Conservation (phyloP, 2,329 filamentous ascomycete species). For the Ramichloridium luteum region DNA sequence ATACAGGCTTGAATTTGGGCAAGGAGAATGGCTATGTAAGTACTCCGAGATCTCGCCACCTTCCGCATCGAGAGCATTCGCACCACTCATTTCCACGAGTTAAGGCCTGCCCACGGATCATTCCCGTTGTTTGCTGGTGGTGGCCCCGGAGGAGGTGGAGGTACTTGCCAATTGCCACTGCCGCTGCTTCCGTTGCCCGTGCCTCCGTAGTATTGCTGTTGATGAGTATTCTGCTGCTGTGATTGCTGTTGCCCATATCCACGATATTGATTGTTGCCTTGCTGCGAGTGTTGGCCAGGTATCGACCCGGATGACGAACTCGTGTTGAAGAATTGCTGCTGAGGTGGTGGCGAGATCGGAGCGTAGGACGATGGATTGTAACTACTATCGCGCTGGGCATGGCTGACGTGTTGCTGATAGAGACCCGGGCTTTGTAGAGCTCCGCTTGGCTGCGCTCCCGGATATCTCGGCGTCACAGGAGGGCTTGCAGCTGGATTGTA, state of each 20-base stretch:
- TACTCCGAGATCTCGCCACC: too few relatives aligned
- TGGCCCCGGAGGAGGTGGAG: constrained; percentile 41
- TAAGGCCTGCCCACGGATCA: constrained; percentile 61
- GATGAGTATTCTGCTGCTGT: constrained; percentile 39
- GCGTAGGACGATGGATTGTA: constrained; percentile 39
- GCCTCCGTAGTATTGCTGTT: constrained; percentile 37
- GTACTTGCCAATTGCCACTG: constrained; percentile 17
- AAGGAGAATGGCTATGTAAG: too few relatives aligned
- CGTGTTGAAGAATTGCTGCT: constrained; percentile 43
- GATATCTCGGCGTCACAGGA: constrained; percentile 35
- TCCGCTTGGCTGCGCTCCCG: constrained; percentile 12
- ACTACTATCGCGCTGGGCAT: constrained; percentile 6
- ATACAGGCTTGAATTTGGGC: too few relatives aligned
- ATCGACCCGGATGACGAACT: constrained; percentile 25
- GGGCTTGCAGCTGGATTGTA: constrained; percentile 41
- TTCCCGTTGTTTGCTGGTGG: constrained; percentile 26
- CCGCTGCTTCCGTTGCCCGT: not conserved
- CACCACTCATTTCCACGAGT: constrained; percentile 51
- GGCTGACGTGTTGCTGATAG: constrained; percentile 15
- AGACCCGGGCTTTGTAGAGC: constrained; percentile 21
- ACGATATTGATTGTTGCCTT: constrained; percentile 33
- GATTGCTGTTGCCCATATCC: constrained; percentile 51
- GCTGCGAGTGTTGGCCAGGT: constrained; percentile 13
- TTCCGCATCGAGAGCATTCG: too few relatives aligned
- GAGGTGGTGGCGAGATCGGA: constrained; percentile 41